These are phyloP conservation scores for Suillus subluteus DNA, from an alignment of 768 basidiomycete genomes.

Conservation along the genomic window DNA sequence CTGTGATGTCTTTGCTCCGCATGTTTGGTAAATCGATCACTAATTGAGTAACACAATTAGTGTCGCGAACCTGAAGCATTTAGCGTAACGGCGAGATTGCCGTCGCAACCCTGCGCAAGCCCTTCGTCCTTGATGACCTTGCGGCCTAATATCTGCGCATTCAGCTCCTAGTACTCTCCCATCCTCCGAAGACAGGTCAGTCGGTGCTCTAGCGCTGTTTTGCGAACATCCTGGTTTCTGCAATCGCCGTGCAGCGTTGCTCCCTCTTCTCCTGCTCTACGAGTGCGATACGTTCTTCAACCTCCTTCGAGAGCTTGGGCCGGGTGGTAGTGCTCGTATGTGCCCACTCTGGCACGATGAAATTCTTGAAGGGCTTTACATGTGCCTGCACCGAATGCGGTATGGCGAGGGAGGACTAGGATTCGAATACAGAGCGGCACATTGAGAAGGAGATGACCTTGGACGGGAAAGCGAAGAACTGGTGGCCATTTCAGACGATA, in stretches of 20 bases:
- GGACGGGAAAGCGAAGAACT: background rate
- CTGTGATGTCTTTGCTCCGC: no score
- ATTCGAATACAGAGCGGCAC: constrained; percentile 17
- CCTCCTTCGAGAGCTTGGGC: constrained; percentile 66
- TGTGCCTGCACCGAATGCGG: background rate
- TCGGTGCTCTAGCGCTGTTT: background rate
- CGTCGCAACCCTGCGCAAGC: no score
- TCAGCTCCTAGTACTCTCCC: constrained; percentile 5
- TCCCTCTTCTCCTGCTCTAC: constrained; percentile 36
- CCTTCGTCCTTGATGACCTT: no score
- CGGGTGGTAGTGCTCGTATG: constrained; percentile 65
- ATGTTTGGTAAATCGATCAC: no score
- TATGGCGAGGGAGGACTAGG: constrained; percentile 2
- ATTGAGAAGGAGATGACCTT: constrained; percentile 27
- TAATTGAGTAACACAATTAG: no score
- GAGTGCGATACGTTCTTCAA: constrained; percentile 39
- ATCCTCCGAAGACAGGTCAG: constrained; percentile 19
- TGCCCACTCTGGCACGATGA: constrained; percentile 73
- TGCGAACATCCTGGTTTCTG: background rate
- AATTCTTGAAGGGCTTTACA: constrained; percentile 42
- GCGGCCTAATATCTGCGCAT: no score
- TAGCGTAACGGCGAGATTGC: no score
- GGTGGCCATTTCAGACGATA: no score
- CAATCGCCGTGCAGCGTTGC: constrained; percentile 24
- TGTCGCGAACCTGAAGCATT: no score